Conservation (phyloP, 306 rosid genomes). For the Glycine soja region DNA sequence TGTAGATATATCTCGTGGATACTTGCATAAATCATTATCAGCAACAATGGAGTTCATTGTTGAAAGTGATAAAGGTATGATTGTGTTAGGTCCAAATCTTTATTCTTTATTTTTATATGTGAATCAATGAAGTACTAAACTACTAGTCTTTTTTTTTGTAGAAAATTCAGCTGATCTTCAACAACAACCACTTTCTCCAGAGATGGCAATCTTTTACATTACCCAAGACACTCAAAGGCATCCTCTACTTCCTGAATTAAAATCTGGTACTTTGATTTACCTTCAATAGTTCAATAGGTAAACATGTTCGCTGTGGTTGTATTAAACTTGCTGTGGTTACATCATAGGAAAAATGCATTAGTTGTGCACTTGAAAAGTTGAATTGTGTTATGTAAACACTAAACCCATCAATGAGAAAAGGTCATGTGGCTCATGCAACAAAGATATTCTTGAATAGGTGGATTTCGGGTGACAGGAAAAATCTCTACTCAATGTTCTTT, state of each 20-base stretch:
- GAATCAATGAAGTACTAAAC: conserved; percentile 15
- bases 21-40: conserved; percentile 79
- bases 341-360: conserved; percentile 3
- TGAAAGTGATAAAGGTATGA: conserved; percentile 79
- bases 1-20: conserved; percentile 88
- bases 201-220: conserved; percentile 83
- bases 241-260: conserved; percentile 87
- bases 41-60: conserved; percentile 83
- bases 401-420: not conserved
- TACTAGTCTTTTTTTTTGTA: conserved; percentile 20
- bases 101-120: conserved; percentile 21
- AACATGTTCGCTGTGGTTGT: not conserved
- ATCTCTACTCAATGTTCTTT: conserved; percentile 81
- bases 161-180: conserved; percentile 68
- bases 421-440: conserved; percentile 43
- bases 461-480: conserved; percentile 90
- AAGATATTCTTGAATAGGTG: conserved; percentile 63
- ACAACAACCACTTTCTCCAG: conserved; percentile 76
- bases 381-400: conserved; percentile 23
- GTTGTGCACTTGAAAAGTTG: conserved; percentile 8
- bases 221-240: conserved; percentile 98
- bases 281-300: conserved; percentile 7
- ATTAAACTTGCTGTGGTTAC: conserved; percentile 7
- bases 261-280: conserved; percentile 68
- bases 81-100: conserved; percentile 25